Evolutionary conservation across 202 grass and related monocot species (phyloP), one percentile per base, ranked within the genome.

Genomic region (Dendrocalamus latiflorus): DNA sequence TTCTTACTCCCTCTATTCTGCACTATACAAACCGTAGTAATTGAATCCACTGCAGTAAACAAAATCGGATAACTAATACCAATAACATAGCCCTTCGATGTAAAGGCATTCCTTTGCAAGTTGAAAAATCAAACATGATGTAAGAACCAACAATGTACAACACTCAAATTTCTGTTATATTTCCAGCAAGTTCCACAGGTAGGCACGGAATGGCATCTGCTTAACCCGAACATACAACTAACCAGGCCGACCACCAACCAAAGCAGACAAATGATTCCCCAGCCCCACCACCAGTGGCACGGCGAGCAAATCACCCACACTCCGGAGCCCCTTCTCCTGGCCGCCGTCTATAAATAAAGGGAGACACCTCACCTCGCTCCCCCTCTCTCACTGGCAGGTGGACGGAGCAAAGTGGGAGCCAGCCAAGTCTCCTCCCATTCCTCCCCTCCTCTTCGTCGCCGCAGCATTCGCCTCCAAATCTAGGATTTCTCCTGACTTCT

Each of bases 401-500:
- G 50, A 68, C 65, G 21, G 45, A 83, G 81, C 69, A 59, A 59
- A 72, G 68, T 55, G 70, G 47, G 79, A 81, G 66, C 53, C 65
- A 72, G 50, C 37, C 37, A 9, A 39, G 81, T 39, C 70, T 18
- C 72, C 34, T 65, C 59, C 12, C 14, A 6, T 39, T 65, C 59
- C 12, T 51, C 59, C 22, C 10, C 17, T 9, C 20, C 22, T 44
- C 66, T 0, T 4, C 28, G 26, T 24, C 17, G 45, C 13, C 4
- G 18, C 67, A 59, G 55, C 79, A 8, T 25, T 45, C 26, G 16
- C 6, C 39, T 67, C 51, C 25, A 49, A 83, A 83, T 83, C 70
- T 50, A 33, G 57, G 44, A 55, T 55, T 55, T 9, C 20, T 55
- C 18, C 2, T 9, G 51, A 20, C 18, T n/a, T 51, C 17, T 53